A percentile compares a stretch with the other conserved stretches of the same genome.
Conservation (phyloP, 2,329 filamentous ascomycete species). For the Neophaeococcomyces mojaviensis region DNA sequence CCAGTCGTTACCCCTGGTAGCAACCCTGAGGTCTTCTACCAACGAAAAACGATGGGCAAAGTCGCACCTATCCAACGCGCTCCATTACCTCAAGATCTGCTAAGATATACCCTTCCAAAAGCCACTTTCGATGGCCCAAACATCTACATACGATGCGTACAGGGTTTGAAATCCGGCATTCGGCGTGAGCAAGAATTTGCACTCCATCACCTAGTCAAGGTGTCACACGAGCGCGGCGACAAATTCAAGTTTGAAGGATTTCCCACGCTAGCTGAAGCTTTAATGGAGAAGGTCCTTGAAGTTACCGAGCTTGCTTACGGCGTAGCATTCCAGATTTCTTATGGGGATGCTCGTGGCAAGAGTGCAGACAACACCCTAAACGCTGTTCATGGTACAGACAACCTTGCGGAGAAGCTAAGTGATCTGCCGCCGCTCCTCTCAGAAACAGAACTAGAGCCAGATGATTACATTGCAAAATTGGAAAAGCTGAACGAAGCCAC, state of each 20-base stretch:
- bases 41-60: conserved; percentile 35
- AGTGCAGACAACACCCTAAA: conserved; percentile 53
- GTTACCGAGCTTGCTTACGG: conserved; percentile 74
- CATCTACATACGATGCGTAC: conserved; percentile 82
- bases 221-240: conserved; percentile 87
- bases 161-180: conserved; percentile 72
- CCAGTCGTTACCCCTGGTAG: conserved; percentile 69
- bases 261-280: conserved; percentile 74
- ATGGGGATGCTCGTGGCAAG: conserved; percentile 52
- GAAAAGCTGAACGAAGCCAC: conserved; percentile 77
- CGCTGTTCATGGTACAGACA: conserved; percentile 57
- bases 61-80: conserved; percentile 7
- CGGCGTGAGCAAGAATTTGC: conserved; percentile 84
- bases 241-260: conserved; percentile 95
- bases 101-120: conserved; percentile 16
- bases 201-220: conserved; percentile 86
- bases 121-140: conserved; percentile 67
- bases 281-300: conserved; percentile 76
- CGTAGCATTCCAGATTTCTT: conserved; percentile 72
- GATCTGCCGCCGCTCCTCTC: conserved; percentile 55
- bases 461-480: conserved; percentile 60
- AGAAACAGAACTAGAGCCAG: conserved; percentile 37
- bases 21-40: conserved; percentile 61
- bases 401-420: conserved; percentile 65
- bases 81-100: conserved; percentile 14